Base-by-base conservation (phyloP, 1,139 yeast genomes). In the Yamadazyma atmosphaerica region DNA sequence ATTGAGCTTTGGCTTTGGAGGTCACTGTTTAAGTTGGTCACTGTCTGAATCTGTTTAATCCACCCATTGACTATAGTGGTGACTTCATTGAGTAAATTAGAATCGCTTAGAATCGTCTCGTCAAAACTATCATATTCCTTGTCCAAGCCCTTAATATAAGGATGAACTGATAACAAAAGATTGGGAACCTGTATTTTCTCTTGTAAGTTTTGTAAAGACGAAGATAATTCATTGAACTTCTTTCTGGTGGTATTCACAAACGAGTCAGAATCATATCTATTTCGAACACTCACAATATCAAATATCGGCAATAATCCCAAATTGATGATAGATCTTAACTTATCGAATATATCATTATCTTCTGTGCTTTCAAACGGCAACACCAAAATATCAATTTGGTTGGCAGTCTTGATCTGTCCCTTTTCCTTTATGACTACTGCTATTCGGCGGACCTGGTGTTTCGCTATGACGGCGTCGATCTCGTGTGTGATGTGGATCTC, bases 161-260 rank as follows among this genome's bases (percentile, higher is more conserved):
- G 81, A 51, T 86, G 92, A 1, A 78, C 63, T 0, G 74, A 56
- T 3, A 73, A 53, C 3, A 69, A 50, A 19, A 88, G 60, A 47
- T 85, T 81, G 0, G 96, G 96, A 1, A 80, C 73, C 39, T 81
- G 85, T 19, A 84, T 76, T 32, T 79, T 72, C 45, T 83, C 86
- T 46, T 84, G 85, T 21, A 87, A 63, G 53, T 83, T 83, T 45
- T 81, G 81, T 25, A 89, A 65, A 0, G 94, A 81, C 12, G 79
- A 56, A 1, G 86, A 78, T 22, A 88, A 63, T 45, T 87, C 96
- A 25, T 77, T 75, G 41, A 89, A 74, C 52, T 82, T 86, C 55
- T 79, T 81, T 43, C 77, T 76, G 1, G 88, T 72, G 7, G 61
- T 47, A 3, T 63, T 56, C 4, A 79, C 37, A 33, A 43, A 43